phyloP scores from a whole-genome alignment of 225 moss, liverwort and hornwort species.

The Pseudisothecium myosuroides region DNA sequence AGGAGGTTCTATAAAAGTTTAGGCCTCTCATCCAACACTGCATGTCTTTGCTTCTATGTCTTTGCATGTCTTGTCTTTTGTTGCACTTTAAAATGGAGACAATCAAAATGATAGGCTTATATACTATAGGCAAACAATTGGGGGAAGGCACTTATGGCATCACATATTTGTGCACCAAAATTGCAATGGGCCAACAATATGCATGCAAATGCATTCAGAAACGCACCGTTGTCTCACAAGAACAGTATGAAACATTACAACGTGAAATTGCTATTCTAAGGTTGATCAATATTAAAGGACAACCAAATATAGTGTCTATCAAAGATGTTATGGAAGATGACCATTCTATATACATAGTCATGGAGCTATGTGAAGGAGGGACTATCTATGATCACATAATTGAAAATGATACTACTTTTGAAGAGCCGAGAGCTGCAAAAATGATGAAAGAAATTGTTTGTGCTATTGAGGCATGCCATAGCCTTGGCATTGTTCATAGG shows the following conservation, averaged over 20 bases:
- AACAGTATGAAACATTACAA: accelerated
- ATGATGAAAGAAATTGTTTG: neutral
- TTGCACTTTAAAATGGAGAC: neutral
- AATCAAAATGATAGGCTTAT: neutral
- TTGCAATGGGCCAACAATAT: neutral
- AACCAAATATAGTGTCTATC: neutral
- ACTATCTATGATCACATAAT: neutral
- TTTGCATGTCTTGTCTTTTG: neutral
- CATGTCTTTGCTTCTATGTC: neutral
- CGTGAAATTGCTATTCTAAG: neutral
- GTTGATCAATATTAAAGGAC: neutral
- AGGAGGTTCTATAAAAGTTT: neutral
- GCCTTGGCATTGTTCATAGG: neutral
- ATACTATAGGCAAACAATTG: neutral
- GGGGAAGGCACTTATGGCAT: neutral
- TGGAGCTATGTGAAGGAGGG: neutral
- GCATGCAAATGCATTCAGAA: neutral
- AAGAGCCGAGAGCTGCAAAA: neutral
- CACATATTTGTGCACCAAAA: neutral
- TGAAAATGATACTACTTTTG: neutral
- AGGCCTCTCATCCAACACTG: neutral
- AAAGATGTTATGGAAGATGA: neutral
- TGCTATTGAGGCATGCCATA: neutral
- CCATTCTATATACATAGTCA: neutral
- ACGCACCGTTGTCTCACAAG: neutral